A percentile compares a stretch with the other conserved stretches of the same genome.
Evolutionary conservation across 2,329 filamentous ascomycete genomes (phyloP).

Genomic region (Fusarium incarnatum): DNA sequence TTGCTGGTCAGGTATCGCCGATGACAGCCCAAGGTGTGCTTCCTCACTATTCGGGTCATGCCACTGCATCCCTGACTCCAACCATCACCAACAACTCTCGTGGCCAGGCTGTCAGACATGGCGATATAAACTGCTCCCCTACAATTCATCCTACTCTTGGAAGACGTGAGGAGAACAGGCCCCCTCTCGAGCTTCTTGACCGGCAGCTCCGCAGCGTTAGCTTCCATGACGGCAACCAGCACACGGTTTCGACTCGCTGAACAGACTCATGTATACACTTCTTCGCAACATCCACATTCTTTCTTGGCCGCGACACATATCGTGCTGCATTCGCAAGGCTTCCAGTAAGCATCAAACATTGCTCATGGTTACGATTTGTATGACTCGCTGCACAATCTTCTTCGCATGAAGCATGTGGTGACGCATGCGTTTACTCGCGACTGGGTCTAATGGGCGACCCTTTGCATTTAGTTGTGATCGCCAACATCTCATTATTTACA

Average conservation of each 20-base stretch:
- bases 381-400: constrained; percentile 33
- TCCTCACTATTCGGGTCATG: constrained; percentile 64
- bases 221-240: constrained; percentile 30
- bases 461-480: constrained; percentile 15
- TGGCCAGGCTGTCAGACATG: constrained; percentile 44
- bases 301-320: constrained; percentile 8
- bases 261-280: constrained; percentile 1
- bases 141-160: constrained; percentile 44
- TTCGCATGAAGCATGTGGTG: constrained; percentile 21
- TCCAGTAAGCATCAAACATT: constrained; percentile 48
- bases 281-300: constrained; percentile 3
- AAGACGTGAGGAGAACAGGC: constrained; percentile 60
- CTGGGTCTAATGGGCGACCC: constrained; percentile 1
- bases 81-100: constrained; percentile 53
- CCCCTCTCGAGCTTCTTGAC: constrained; percentile 47
- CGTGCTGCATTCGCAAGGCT: constrained; percentile 18
- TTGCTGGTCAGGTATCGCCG: constrained; percentile 63
- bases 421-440: constrained; percentile 8
- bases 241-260: constrained; percentile 35
- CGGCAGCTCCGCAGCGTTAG: constrained; percentile 28
- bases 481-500: constrained; percentile 21
- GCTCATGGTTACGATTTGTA: constrained; percentile 51
- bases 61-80: constrained; percentile 62
- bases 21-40: constrained; percentile 66
- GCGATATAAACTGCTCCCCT: constrained; percentile 39